Base-by-base conservation (phyloP, 768 basidiomycete species). In the Gymnopilus junonius region DNA sequence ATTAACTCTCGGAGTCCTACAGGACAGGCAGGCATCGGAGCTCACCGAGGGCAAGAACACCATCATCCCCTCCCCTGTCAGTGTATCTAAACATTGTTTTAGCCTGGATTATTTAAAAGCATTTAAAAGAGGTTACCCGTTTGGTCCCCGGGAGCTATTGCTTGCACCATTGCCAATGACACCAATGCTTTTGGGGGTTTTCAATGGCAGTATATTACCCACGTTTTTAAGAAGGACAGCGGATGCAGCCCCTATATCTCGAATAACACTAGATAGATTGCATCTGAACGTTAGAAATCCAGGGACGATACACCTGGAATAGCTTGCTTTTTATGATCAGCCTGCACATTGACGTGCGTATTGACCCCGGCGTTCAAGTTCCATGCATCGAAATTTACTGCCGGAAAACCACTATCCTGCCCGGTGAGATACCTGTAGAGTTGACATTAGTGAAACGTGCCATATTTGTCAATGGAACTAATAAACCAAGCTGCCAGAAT, bases 161-260 rank as follows among this genome's bases (percentile, higher is more conserved):
- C 83, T 85, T 10, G 87, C 85, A 37, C 85, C 88, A 63, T 75
- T 82, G 4, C 90, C 90, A 53, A 90, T 79, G 20, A 91, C 74
- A 0, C 77, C 85, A 39, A 90, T 82, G 5, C 79, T 75, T 68
- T 76, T 77, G 1, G 83, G 80, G 43, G 77, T 71, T 55, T 80
- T 75, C 59, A 87, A 65, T 61, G 89, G 80, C 53, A 87, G 71
- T 17, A 75, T 74, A 50, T 73, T 73, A 40, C 79, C 76, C 4
- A 66, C 71, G 68, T 90, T 90, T 73, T 90, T 91, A 45, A 91
- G 76, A 35, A 90, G 76, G 15, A 90, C 84, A 0, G 85, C 87
- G 8, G 85, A 86, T 0, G 88, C 85, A 2, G 84, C 85, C 39
- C 84, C 89, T 43, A 90, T 85, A 39, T 80, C 72, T 6, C 85